These are phyloP conservation scores for Talaromyces sp. DNA, from an alignment of 2,329 filamentous ascomycete species.

Conservation along the genomic window DNA sequence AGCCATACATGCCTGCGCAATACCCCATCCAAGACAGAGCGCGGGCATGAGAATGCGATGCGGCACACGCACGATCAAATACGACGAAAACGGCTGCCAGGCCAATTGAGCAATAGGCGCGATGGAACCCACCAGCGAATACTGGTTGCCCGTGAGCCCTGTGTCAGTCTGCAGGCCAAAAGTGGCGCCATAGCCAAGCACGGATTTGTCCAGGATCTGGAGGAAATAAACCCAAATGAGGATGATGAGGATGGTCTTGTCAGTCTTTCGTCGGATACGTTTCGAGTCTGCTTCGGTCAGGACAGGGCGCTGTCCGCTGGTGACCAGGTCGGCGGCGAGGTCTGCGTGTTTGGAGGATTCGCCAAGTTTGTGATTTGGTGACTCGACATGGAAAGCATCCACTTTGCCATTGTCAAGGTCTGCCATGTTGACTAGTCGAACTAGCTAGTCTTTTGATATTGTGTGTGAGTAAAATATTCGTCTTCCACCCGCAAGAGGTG, in stretches of 20 bases:
- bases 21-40: constrained; percentile 46
- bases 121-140: constrained; percentile 56
- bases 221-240: constrained; percentile 45
- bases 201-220: constrained; percentile 55
- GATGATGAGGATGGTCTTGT: constrained; percentile 52
- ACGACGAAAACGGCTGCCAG: constrained; percentile 58
- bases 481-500: not conserved
- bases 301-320: constrained; percentile 4
- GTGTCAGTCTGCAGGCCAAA: constrained; percentile 51
- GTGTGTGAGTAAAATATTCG: not conserved
- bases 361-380: not conserved
- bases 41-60: constrained; percentile 55
- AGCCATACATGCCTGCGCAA: constrained; percentile 46
- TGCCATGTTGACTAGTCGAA: not conserved
- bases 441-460: not conserved
- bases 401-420: not conserved
- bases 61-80: constrained; percentile 58
- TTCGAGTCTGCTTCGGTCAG: constrained; percentile 41
- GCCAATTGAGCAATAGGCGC: constrained; percentile 56
- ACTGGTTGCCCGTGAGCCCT: constrained; percentile 50
- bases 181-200: constrained; percentile 55
- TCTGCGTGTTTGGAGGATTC: constrained; percentile 8
- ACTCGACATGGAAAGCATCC: not conserved
- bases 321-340: constrained; percentile 7
- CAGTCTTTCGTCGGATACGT: constrained; percentile 58